phyloP scores from a whole-genome alignment of 306 rosid genomes.

The Fragaria nilgerrensis region DNA sequence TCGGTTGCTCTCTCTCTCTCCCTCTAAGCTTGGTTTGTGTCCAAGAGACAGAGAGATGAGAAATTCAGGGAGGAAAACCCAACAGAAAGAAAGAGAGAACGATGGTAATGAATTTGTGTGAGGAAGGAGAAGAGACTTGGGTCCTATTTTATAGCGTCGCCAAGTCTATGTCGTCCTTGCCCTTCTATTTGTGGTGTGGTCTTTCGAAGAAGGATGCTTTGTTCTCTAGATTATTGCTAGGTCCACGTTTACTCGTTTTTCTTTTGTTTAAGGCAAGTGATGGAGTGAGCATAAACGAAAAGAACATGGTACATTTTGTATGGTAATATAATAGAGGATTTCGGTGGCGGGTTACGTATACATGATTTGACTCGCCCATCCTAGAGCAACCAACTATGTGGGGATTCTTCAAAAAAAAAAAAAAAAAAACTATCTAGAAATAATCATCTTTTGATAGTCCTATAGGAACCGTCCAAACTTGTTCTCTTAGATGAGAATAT shows the following conservation, averaged over 20 bases:
- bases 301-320: neutral
- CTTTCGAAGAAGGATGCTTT: neutral
- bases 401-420: too few relatives aligned
- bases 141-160: neutral
- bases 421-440: neutral
- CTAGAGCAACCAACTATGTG: neutral
- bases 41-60: neutral
- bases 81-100: neutral
- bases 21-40: neutral
- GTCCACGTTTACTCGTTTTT: slow-evolving; percentile 5
- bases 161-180: neutral
- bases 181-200: neutral
- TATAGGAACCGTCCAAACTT: neutral
- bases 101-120: neutral
- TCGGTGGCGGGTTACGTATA: neutral
- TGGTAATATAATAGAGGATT: neutral
- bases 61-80: neutral
- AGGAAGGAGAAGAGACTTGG: neutral
- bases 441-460: neutral
- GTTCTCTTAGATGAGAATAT: too few relatives aligned
- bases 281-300: neutral
- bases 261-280: neutral
- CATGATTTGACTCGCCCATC: neutral
- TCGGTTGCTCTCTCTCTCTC: neutral
- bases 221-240: neutral